Conservation (phyloP, 352 stramenopile species). For the Globisporangium sylvaticum region DNA sequence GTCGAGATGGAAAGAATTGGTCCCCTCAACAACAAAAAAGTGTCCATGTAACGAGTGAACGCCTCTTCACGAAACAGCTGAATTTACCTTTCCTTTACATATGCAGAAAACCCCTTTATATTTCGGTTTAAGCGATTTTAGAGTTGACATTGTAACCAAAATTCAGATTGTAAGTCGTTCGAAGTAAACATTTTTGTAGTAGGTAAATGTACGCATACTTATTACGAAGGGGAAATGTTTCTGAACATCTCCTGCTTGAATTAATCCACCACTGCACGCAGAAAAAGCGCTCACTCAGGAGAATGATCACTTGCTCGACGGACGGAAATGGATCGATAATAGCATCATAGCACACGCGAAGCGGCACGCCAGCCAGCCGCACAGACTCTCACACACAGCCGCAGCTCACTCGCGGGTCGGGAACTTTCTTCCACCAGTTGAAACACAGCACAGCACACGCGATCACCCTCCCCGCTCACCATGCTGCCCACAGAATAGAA, state of each 20-base stretch:
- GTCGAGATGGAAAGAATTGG: background rate
- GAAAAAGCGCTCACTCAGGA: no score
- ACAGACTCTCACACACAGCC: background rate
- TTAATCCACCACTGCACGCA: slow-evolving; percentile 1
- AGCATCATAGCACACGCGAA: slow-evolving; percentile 8
- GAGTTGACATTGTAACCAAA: background rate
- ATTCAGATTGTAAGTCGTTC: no score
- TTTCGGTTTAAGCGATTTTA: background rate
- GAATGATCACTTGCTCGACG: background rate
- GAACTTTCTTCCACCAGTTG: slow-evolving; percentile 12
- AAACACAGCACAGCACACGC: background rate
- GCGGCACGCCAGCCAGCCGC: slow-evolving; percentile 6
- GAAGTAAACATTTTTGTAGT: background rate
- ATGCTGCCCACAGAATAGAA: no score
- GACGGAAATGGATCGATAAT: background rate
- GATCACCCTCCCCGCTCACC: background rate
- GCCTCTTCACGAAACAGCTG: background rate
- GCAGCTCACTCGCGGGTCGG: background rate
- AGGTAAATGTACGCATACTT: background rate
- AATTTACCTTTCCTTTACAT: background rate
- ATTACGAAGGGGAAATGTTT: background rate
- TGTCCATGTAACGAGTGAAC: background rate
- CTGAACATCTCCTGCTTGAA: background rate
- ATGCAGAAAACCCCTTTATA: background rate
- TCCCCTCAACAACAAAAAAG: background rate